These are phyloP conservation scores for Kwoniella sp. DNA, from an alignment of 768 basidiomycete species.

Conservation along the genomic window DNA sequence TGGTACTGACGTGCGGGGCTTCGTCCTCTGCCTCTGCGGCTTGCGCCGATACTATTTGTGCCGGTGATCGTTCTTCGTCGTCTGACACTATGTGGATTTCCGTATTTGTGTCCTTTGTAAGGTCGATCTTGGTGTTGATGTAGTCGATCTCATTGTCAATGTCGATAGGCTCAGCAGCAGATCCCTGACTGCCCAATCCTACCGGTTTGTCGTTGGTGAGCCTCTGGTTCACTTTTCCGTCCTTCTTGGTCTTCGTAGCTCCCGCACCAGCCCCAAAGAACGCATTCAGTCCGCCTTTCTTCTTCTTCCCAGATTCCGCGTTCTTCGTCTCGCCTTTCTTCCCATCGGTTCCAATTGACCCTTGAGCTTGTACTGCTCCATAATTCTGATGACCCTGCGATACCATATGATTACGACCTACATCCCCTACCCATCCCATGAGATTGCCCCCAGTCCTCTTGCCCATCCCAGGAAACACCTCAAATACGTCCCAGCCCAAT, in stretches of 20 bases:
- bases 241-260: neutral
- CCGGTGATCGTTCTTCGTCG: neutral
- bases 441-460: conserved; percentile 78
- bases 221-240: neutral
- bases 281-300: conserved; percentile 17
- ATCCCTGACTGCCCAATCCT: conserved; percentile 15
- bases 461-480: conserved; percentile 95
- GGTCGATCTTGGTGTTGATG: neutral
- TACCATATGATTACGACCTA: conserved; percentile 88
- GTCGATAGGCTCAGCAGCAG: conserved; percentile 28
- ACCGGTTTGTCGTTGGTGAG: neutral
- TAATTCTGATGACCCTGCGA: conserved; percentile 36
- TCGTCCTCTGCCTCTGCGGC: neutral
- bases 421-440: conserved; percentile 80
- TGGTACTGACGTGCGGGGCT: neutral
- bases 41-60: too few species aligned
- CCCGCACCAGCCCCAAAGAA: conserved; percentile 26
- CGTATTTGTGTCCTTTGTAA: neutral
- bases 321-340: conserved; percentile 8
- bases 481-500: conserved; percentile 93
- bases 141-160: conserved; percentile 10
- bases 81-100: neutral
- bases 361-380: neutral
- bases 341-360: neutral
- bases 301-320: conserved; percentile 14